Conservation (phyloP, 768 basidiomycete species). For the Rubroboletus pulcherrimus region DNA sequence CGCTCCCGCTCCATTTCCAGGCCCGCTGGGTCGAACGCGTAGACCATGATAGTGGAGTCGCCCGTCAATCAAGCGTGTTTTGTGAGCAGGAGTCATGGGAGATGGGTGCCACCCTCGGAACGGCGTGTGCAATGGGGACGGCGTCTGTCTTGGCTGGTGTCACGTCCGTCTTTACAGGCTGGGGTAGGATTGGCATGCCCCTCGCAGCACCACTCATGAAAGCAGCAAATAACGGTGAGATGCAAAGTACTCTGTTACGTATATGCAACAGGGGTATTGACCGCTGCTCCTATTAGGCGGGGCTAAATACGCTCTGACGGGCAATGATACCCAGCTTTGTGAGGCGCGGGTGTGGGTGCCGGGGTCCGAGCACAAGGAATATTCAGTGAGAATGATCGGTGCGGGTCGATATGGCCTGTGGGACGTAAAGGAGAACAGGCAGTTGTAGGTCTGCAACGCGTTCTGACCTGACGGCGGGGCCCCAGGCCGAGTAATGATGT, state of each 20-base stretch:
- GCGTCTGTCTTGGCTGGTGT: slow-evolving; percentile 15
- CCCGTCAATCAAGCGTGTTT: slow-evolving; percentile 11
- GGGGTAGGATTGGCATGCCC: neutral
- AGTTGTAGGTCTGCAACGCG: neutral
- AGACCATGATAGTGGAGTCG: slow-evolving; percentile 6
- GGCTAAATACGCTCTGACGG: slow-evolving; percentile 1
- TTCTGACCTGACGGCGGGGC: neutral
- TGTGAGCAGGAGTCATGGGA: slow-evolving; percentile 17
- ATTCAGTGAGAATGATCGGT: slow-evolving; percentile 14
- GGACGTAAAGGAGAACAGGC: slow-evolving; percentile 15
- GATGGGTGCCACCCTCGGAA: slow-evolving; percentile 14
- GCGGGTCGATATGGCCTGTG: slow-evolving; percentile 8
- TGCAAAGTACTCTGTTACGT: neutral
- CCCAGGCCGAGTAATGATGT: neutral
- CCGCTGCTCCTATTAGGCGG: slow-evolving; percentile 2
- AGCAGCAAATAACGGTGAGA: slow-evolving; percentile 11
- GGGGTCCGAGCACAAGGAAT: slow-evolving; percentile 18
- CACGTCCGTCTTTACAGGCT: slow-evolving; percentile 1
- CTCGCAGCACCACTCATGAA: slow-evolving; percentile 12
- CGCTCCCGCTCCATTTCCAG: slow-evolving; percentile 10
- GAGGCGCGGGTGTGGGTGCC: slow-evolving; percentile 22
- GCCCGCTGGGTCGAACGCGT: slow-evolving; percentile 12
- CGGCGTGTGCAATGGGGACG: slow-evolving; percentile 17
- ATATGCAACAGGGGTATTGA: neutral
- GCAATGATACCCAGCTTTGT: slow-evolving; percentile 6